Evolutionary conservation across 2,329 filamentous ascomycete genomes (phyloP), one percentile per base, ranked within the genome.

Genomic region (Venturia oleaginea): DNA sequence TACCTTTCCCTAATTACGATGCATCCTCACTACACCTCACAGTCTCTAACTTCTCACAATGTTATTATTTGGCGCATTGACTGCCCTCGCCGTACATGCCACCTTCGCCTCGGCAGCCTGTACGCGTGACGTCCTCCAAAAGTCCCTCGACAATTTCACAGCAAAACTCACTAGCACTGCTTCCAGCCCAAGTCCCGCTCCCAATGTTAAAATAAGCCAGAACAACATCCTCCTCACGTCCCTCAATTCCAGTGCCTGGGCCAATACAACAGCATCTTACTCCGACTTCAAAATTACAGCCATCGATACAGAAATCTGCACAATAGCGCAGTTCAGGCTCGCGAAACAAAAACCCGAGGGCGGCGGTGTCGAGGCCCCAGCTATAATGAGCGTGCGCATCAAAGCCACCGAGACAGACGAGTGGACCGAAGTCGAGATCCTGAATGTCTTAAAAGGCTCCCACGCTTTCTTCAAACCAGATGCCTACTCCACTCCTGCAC

Each of bases 271-370:
- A 27, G 15, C 59, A 6, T 19, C 17, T 0, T 60, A 60, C 37
- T 40, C 34, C 15, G n/a, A 15, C 22, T 64, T 64, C 42, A 37
- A 34, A 30, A 48, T 61, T 4, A 32, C 32, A 40, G 57, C 37
- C n/a, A 61, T 64, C 55, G 63, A 64, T 40, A 37, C 30, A 2
- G 57, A 64, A 59, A 54, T 24, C 15, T 64, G 63, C 55, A 22
- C 64, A 4, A 61, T 64, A 6, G 63, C 63, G 11, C 27, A 17
- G 3, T 61, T 64, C 32, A n/a, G 62, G 22, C 51, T 64, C 24
- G 38, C 17, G 24, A 54, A 37, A 17, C 63, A 51, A n/a, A 60
- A 64, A 11, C 19, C 32, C 10, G 46, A 22, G 19, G n/a, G 24
- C 24, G 61, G 61, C 5, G 34, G 19, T n/a, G 11, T 11, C 27